These are phyloP conservation scores for Cercospora sesami DNA, from an alignment of 2,329 filamentous ascomycete genomes.

Conservation along the genomic window DNA sequence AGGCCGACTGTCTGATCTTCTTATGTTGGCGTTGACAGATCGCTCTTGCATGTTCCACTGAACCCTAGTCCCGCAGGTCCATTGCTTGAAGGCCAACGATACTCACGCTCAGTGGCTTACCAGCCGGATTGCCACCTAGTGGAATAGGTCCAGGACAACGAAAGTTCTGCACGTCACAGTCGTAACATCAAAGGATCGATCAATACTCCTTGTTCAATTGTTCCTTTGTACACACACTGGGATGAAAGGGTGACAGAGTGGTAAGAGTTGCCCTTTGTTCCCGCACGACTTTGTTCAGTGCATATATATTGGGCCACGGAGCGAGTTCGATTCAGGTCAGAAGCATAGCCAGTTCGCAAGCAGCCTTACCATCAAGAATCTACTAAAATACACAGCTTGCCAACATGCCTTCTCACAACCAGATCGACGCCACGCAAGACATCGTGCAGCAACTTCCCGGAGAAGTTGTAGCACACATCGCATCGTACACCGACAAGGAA, in stretches of 20 bases:
- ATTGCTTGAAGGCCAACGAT: too few relatives aligned
- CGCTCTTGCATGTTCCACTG: too few relatives aligned
- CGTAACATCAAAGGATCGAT: background rate
- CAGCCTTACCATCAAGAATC: background rate
- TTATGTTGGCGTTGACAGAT: too few relatives aligned
- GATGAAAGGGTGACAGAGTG: background rate
- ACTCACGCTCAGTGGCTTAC: too few relatives aligned
- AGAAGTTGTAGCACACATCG: background rate
- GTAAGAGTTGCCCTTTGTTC: background rate
- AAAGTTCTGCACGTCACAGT: background rate
- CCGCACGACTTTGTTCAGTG: background rate
- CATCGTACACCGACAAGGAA: background rate
- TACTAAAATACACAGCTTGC: background rate
- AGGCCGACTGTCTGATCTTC: too few relatives aligned
- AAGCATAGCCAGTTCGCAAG: background rate
- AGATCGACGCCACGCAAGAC: background rate
- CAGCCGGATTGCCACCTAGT: too few relatives aligned
- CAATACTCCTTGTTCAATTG: background rate
- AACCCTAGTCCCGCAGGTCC: too few relatives aligned
- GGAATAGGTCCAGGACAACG: background rate
- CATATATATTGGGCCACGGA: background rate
- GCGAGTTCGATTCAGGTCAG: background rate
- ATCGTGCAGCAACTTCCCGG: background rate
- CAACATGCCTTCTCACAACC: background rate
- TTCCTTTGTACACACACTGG: background rate